These are phyloP conservation scores for Pestalotiopsis sp. DNA, from an alignment of 2,329 filamentous ascomycete genomes.

Conservation along the genomic window DNA sequence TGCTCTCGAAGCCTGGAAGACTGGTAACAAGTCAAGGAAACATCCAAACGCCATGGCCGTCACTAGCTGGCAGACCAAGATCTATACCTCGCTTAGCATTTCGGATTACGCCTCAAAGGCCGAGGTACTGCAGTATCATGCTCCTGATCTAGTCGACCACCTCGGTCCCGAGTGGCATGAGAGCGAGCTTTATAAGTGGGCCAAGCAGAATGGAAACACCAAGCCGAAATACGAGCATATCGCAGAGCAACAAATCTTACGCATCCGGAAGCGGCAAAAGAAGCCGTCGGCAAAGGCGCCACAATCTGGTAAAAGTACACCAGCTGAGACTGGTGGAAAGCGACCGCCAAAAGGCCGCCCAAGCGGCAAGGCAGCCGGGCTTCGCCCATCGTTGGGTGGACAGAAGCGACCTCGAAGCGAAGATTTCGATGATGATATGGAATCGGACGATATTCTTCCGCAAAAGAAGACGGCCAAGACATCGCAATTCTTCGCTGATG, in stretches of 20 bases:
- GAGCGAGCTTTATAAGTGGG: constrained; percentile 30
- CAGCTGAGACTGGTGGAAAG: constrained; percentile 20
- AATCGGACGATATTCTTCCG: constrained; percentile 15
- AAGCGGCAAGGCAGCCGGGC: constrained; percentile 44
- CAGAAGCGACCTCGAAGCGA: constrained; percentile 45
- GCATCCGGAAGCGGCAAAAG: constrained; percentile 25
- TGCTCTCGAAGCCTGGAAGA: constrained; percentile 24
- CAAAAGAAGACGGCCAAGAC: constrained; percentile 29
- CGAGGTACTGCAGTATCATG: constrained; percentile 47
- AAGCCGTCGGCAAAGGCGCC: constrained; percentile 14
- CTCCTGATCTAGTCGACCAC: constrained; percentile 33
- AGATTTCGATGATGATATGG: constrained; percentile 22
- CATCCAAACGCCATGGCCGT: constrained; percentile 26
- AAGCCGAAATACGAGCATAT: constrained; percentile 25
- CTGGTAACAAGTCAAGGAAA: constrained; percentile 27
- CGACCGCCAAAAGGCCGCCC: constrained; percentile 33
- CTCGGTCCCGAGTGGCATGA: constrained; percentile 31
- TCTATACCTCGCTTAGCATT: constrained; percentile 42
- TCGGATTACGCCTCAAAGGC: constrained; percentile 32
- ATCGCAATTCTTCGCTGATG: constrained; percentile 34
- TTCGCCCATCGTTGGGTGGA: constrained; percentile 40
- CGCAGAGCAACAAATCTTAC: constrained; percentile 24
- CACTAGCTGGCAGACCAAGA: constrained; percentile 25
- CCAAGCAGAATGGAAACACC: constrained; percentile 26
- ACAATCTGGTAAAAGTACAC: constrained; percentile 17